Percentiles rank a stretch among this genome's conserved stretches.
phyloP scores from a whole-genome alignment of 2,329 filamentous ascomycete genomes.

The Penicillium sp. region DNA sequence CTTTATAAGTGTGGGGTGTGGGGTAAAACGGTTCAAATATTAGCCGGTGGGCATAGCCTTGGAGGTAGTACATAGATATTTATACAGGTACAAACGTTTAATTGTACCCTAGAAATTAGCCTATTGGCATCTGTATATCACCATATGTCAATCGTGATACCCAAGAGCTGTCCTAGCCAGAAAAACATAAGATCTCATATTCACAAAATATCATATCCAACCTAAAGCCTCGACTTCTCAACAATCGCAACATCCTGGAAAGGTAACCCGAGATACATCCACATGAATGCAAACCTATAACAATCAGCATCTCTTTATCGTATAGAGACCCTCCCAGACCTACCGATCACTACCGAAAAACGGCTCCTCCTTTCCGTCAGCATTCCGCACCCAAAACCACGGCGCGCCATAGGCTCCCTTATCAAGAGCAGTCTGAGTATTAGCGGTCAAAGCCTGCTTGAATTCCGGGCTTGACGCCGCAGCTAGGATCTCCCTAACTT shows the following conservation, averaged over 20 bases:
- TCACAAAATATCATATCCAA: background rate
- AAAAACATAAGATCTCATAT: background rate
- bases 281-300: slow-evolving; percentile 55
- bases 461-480: slow-evolving; percentile 52
- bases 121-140: background rate
- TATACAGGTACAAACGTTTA: background rate
- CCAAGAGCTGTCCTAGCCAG: background rate
- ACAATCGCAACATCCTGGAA: slow-evolving; percentile 31
- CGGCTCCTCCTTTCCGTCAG: slow-evolving; percentile 59
- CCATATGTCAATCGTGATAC: background rate
- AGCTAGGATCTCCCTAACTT: slow-evolving; percentile 58
- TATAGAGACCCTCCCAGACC: slow-evolving; percentile 32
- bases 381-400: slow-evolving; percentile 65
- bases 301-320: background rate
- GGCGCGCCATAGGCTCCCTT: slow-evolving; percentile 73
- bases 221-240: slow-evolving; percentile 21
- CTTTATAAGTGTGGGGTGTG: slow-evolving; percentile 16
- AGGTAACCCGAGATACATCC: slow-evolving; percentile 60
- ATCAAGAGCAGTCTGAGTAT: slow-evolving; percentile 62
- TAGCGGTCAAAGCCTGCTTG: slow-evolving; percentile 56
- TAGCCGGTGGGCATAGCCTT: slow-evolving; percentile 4
- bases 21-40: slow-evolving; percentile 17
- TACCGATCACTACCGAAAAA: slow-evolving; percentile 76
- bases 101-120: background rate
- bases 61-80: no score